phyloP scores from a whole-genome alignment of 176 grass and related monocot genomes.

The Zoysia pacifica region DNA sequence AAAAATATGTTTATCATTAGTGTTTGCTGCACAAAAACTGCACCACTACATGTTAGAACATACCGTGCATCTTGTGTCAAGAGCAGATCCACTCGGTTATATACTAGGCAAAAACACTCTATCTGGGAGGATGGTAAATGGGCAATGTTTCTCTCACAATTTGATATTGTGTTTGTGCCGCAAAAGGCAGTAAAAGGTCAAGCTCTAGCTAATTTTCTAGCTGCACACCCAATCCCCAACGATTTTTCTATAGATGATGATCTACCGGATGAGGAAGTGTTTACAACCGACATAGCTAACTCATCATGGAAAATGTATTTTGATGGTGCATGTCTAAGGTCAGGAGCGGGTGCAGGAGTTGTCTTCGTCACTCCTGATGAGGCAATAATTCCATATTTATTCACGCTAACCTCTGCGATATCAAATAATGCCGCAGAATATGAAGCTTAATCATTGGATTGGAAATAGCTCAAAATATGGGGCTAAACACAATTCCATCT shows the following conservation, averaged over 20 bases:
- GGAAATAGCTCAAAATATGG: neutral
- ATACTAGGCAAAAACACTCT: neutral
- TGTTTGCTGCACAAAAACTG: neutral
- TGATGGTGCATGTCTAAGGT: neutral
- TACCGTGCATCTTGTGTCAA: neutral
- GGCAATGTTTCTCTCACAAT: neutral
- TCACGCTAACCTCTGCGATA: neutral
- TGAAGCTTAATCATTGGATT: neutral
- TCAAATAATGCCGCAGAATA: conserved; percentile 1
- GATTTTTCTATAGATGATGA: neutral
- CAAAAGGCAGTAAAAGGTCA: neutral
- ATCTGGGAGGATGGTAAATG: neutral
- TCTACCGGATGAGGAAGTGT: neutral
- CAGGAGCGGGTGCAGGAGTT: neutral
- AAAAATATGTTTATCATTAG: neutral
- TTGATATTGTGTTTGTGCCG: neutral
- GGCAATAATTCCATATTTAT: neutral
- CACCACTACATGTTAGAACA: neutral
- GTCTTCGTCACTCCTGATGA: neutral
- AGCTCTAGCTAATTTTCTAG: neutral
- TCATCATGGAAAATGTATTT: neutral
- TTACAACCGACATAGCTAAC: too few species aligned
- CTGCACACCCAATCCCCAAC: neutral
- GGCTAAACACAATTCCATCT: neutral
- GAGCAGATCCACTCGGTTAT: neutral